Conservation (phyloP, 1,139 yeast genomes). For the Keqinozyma sinolaborantium region DNA sequence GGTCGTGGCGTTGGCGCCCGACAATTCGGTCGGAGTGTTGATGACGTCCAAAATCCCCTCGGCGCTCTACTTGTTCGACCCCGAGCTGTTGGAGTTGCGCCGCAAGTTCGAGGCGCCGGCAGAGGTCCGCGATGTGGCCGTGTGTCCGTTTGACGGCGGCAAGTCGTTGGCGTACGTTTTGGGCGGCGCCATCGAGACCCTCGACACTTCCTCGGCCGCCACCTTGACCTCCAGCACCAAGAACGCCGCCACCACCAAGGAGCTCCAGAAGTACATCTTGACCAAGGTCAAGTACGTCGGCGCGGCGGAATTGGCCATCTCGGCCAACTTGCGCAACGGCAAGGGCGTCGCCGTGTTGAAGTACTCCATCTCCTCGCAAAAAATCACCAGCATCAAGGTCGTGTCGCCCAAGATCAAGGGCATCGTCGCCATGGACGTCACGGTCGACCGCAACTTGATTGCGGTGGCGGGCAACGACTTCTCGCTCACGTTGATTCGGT, state of each 20-base stretch:
- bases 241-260: constrained; percentile 17
- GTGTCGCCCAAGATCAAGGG: constrained; percentile 57
- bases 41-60: constrained; percentile 65
- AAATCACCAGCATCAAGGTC: constrained; percentile 37
- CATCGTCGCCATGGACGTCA: constrained; percentile 65
- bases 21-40: constrained; percentile 56
- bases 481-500: constrained; percentile 55
- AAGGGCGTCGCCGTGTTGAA: constrained; percentile 37
- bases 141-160: constrained; percentile 40
- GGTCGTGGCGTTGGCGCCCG: constrained; percentile 47
- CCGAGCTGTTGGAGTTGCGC: constrained; percentile 44
- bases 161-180: constrained; percentile 58
- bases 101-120: constrained; percentile 14
- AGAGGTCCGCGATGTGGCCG: constrained; percentile 26
- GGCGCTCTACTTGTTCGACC: constrained; percentile 54
- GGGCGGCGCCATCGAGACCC: constrained; percentile 40
- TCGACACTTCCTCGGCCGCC: constrained; percentile 1
- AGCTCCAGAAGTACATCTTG: constrained; percentile 34
- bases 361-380: constrained; percentile 40
- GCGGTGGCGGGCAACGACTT: constrained; percentile 78
- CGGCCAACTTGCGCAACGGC: constrained; percentile 48
- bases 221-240: constrained; percentile 30
- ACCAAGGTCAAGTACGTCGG: constrained; percentile 61
- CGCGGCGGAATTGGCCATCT: constrained; percentile 50
- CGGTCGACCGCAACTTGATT: constrained; percentile 42